Conservation (phyloP, 179 eudicot species). For the Sideroxylon spinosum region DNA sequence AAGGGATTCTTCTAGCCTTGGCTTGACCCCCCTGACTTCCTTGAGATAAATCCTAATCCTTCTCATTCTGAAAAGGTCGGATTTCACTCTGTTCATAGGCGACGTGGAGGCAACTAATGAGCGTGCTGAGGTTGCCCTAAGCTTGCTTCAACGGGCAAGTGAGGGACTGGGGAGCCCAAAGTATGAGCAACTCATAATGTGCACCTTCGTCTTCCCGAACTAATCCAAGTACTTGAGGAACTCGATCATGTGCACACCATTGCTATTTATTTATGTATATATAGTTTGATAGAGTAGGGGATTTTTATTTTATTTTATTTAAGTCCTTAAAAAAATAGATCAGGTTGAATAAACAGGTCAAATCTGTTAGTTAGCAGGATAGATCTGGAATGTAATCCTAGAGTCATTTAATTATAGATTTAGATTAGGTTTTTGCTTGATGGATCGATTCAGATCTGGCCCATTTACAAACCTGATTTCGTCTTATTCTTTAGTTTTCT, state of each 20-base stretch:
- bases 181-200: slow-evolving; percentile 51
- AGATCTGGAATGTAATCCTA: no score
- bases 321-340: no score
- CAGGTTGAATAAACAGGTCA: no score
- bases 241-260: slow-evolving; percentile 75
- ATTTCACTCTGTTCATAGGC: slow-evolving; percentile 64
- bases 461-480: no score
- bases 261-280: no score
- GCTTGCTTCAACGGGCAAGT: slow-evolving; percentile 66
- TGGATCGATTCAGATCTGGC: no score
- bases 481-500: no score
- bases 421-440: no score
- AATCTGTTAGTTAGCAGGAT: no score
- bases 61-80: slow-evolving; percentile 63
- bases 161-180: slow-evolving; percentile 69
- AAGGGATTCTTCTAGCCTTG: slow-evolving; percentile 68
- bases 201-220: slow-evolving; percentile 76
- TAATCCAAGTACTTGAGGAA: slow-evolving; percentile 69
- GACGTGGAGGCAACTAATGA: slow-evolving; percentile 60
- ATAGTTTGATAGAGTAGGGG: no score
- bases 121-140: slow-evolving; percentile 71
- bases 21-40: slow-evolving; percentile 60
- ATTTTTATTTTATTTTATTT: no score
- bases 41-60: slow-evolving; percentile 62
- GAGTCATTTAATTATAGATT: no score